These are phyloP conservation scores for Neonectria ditissima DNA, from an alignment of 2,329 filamentous ascomycete species.

Conservation along the genomic window DNA sequence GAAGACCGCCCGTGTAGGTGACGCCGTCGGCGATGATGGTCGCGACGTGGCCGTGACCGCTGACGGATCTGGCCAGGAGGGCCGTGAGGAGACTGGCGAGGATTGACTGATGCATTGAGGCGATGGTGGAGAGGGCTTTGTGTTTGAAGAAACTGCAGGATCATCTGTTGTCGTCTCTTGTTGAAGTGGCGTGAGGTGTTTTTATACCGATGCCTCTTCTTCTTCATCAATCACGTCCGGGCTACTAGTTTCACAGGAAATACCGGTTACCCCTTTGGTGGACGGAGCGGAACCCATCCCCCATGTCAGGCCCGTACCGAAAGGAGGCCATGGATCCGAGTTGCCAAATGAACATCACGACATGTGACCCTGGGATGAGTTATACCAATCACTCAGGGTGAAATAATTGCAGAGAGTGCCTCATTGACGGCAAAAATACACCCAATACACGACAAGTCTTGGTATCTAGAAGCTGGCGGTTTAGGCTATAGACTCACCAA, in stretches of 20 bases:
- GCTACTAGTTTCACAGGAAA: not conserved
- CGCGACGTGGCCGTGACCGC: conserved; percentile 47
- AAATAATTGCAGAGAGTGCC: not conserved
- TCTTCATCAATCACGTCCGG: not conserved
- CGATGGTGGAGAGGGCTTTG: not conserved
- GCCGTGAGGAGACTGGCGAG: conserved; percentile 33
- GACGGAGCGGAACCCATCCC: conserved; percentile 32
- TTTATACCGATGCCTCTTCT: conserved; percentile 31
- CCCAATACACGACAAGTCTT: not conserved
- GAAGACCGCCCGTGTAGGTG: conserved; percentile 49
- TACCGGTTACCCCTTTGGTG: conserved; percentile 25
- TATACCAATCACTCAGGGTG: not conserved
- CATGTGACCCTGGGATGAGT: not conserved
- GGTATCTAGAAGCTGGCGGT: not conserved
- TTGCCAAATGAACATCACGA: conserved; percentile 1
- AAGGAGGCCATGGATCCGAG: conserved; percentile 33
- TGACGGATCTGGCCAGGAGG: conserved; percentile 43
- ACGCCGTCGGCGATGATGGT: conserved; percentile 42
- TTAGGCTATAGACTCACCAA: not conserved
- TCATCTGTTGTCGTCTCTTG: not conserved
- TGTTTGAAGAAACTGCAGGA: not conserved
- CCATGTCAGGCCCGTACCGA: conserved; percentile 4
- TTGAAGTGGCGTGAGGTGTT: not conserved
- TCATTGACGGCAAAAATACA: not conserved
- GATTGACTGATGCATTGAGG: conserved; percentile 7